Evolutionary conservation across 2,329 filamentous ascomycete species (phyloP).

Genomic region (Aspergillus ruber): DNA sequence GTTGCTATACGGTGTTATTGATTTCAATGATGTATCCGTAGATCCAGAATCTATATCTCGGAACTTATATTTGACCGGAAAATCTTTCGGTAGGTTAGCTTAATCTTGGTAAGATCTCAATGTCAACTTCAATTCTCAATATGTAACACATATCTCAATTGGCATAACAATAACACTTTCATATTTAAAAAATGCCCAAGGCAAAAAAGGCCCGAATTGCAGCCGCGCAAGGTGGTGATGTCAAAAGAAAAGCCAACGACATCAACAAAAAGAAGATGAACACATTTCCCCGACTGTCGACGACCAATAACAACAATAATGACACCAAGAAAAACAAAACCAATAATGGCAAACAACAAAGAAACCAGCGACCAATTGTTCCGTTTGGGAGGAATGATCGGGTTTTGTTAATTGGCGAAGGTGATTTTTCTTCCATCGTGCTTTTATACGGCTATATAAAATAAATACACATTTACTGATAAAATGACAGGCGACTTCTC

Average conservation of each 20-base stretch:
- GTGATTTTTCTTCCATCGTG: slow-evolving; percentile 21
- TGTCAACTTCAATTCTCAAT: not conserved
- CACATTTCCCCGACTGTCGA: slow-evolving; percentile 21
- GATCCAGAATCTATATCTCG: not conserved
- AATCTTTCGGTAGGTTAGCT: not conserved
- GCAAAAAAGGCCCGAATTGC: slow-evolving; percentile 13
- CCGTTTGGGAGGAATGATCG: slow-evolving; percentile 38
- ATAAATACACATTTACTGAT: slow-evolving; percentile 8
- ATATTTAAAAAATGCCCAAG: slow-evolving; percentile 15
- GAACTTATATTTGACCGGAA: not conserved
- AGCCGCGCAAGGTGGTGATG: not conserved
- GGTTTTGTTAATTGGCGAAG: slow-evolving; percentile 41
- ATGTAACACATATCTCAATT: not conserved
- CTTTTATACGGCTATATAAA: not conserved
- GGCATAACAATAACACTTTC: not conserved
- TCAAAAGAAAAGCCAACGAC: not conserved
- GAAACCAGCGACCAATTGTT: slow-evolving; percentile 26
- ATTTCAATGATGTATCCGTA: not conserved
- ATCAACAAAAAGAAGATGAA: slow-evolving; percentile 17
- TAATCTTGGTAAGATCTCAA: not conserved
- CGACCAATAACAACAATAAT: slow-evolving; percentile 4
- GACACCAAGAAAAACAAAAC: slow-evolving; percentile 6
- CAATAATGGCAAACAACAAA: slow-evolving; percentile 2
- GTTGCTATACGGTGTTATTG: not conserved
- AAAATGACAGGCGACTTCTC: slow-evolving; percentile 39